Evolutionary conservation across 768 basidiomycete genomes (phyloP).

Genomic region (Lactarius hatsudake): DNA sequence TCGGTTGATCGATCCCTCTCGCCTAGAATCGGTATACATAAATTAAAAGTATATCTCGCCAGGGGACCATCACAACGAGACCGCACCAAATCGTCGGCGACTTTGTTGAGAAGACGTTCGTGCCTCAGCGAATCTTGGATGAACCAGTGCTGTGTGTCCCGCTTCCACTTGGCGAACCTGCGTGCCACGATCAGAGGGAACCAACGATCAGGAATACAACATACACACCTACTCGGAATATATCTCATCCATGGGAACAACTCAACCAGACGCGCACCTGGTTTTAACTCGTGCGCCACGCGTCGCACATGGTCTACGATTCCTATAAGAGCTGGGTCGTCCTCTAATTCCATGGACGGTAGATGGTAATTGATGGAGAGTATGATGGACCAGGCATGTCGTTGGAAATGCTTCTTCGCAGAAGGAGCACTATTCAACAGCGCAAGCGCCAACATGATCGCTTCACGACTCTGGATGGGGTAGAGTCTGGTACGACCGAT

Average conservation of each 20-base stretch:
- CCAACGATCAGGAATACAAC: not conserved
- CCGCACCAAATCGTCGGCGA: not conserved
- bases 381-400: slow-evolving; percentile 32
- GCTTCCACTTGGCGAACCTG: not conserved
- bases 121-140: not conserved
- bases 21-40: not conserved
- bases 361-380: slow-evolving; percentile 25
- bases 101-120: not conserved
- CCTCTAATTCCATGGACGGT: slow-evolving; percentile 18
- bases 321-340: not conserved
- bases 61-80: not conserved
- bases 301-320: not conserved
- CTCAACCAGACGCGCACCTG: not conserved
- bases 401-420: slow-evolving; percentile 30
- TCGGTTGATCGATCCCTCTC: slow-evolving; percentile 1
- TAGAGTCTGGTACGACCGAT: not conserved
- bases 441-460: not conserved
- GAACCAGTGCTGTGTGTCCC: not conserved
- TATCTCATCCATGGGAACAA: not conserved
- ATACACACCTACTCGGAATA: not conserved
- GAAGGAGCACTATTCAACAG: slow-evolving; percentile 34
- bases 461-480: not conserved
- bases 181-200: not conserved
- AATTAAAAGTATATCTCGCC: not conserved
- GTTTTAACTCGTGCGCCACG: not conserved